Conservation (phyloP, 2,329 filamentous ascomycete species). For the Xylogone sp. region DNA sequence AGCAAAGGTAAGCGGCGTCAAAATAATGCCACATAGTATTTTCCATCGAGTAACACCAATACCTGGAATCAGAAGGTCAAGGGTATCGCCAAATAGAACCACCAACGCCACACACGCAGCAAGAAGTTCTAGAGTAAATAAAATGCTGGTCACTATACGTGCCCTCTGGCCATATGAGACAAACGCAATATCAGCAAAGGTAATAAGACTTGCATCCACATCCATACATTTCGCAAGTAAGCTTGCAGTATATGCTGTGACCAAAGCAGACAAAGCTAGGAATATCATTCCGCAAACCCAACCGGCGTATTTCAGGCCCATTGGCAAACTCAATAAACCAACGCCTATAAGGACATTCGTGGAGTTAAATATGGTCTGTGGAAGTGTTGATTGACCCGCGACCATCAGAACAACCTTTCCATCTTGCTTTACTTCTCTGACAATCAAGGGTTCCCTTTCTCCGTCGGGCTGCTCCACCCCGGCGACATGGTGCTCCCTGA, state of each 20-base stretch:
- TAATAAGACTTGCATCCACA: slow-evolving; percentile 79
- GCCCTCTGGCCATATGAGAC: slow-evolving; percentile 83
- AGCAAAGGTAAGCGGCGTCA: slow-evolving; percentile 80
- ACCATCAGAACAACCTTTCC: slow-evolving; percentile 81
- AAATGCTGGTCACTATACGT: slow-evolving; percentile 73
- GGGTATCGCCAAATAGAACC: slow-evolving; percentile 89
- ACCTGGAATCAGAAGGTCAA: slow-evolving; percentile 73
- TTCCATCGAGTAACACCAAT: slow-evolving; percentile 75
- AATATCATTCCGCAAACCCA: slow-evolving; percentile 81
- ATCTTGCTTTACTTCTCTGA: slow-evolving; percentile 85
- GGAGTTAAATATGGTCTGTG: slow-evolving; percentile 94
- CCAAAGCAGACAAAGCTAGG: slow-evolving; percentile 67
- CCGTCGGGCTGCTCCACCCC: slow-evolving; percentile 46
- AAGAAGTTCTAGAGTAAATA: slow-evolving; percentile 85
- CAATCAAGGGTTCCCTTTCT: slow-evolving; percentile 71
- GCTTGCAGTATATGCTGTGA: slow-evolving; percentile 83
- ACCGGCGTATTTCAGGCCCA: slow-evolving; percentile 82
- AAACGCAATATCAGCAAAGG: slow-evolving; percentile 90
- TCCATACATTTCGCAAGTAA: slow-evolving; percentile 86
- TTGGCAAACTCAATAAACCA: slow-evolving; percentile 80
- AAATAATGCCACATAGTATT: slow-evolving; percentile 70
- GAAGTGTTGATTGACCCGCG: slow-evolving; percentile 90
- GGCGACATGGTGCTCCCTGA: slow-evolving; percentile 44
- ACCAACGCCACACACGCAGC: slow-evolving; percentile 86
- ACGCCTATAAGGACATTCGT: slow-evolving; percentile 80